Conservation (phyloP, 352 stramenopile genomes). For the Globisporangium apiculatum region DNA sequence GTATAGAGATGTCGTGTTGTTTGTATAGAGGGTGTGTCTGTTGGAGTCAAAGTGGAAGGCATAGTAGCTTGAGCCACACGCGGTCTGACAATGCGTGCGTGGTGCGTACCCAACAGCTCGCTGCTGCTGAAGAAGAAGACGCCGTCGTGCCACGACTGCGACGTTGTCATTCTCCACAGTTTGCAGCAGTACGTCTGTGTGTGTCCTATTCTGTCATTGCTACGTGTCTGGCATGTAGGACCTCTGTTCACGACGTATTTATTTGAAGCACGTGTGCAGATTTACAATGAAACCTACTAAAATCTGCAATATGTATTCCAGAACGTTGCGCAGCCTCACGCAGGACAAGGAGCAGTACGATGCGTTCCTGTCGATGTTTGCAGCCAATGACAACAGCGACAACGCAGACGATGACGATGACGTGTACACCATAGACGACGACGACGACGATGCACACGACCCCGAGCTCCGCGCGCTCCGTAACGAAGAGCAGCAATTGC, state of each 20-base stretch:
- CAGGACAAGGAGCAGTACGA: constrained; percentile 49
- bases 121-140: constrained; percentile 64
- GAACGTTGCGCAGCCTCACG: constrained; percentile 35
- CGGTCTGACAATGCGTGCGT: not conserved
- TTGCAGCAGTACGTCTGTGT: constrained; percentile 44
- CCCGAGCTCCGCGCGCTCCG: constrained; percentile 44
- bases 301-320: constrained; percentile 10
- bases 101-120: constrained; percentile 24
- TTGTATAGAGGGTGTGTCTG: not conserved
- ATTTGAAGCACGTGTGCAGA: not conserved
- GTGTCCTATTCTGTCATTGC: not conserved
- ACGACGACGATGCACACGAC: constrained; percentile 28
- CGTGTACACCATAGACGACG: constrained; percentile 1
- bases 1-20: not conserved
- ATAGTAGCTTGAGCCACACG: not conserved
- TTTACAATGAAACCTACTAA: not conserved
- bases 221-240: not conserved
- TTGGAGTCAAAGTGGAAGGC: not conserved
- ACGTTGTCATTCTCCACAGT: constrained; percentile 34
- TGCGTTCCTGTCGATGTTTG: constrained; percentile 44
- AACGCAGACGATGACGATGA: constrained; percentile 31
- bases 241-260: not conserved
- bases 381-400: constrained; percentile 28
- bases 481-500: constrained; percentile 51
- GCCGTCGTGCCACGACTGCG: constrained; percentile 70